Evolutionary conservation across 202 grass and related monocot species (phyloP), one percentile per base, ranked within the genome.

Genomic region (Saccharum hybrid): DNA sequence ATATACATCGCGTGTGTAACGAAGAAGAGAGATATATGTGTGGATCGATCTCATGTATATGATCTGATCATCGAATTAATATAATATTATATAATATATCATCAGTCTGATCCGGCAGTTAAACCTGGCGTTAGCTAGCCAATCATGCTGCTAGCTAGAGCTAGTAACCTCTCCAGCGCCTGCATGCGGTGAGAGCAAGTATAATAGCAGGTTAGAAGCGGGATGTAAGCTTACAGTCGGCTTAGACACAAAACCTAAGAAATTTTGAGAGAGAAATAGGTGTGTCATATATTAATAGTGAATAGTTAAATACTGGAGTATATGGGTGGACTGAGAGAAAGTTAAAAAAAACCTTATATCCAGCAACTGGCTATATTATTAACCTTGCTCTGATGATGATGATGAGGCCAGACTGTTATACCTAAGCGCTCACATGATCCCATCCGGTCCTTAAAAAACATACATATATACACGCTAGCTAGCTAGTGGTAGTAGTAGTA

Each of bases 341-440:
- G 28, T 28, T 28, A 28, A 28, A 28, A 28, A n/a, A 28, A 28
- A 28, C 28, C 28, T 28, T 28, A 28, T 28, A 28, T 28, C 28
- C 1, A 28, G 28, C 28, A 28, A 28, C 28, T 28, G 28, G 28
- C 28, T 28, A 28, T 28, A 28, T 28, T 28, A 28, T 28, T 28
- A 28, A 28, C 28, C 28, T 28, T 28, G 28, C 1, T 28, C 28
- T 28, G 34, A 36, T 36, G 52, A 67, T n/a, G n/a, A n/a, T 37
- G 41, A 78, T 26, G 33, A 56, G 21, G 14, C 60, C 76, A 80
- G 76, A 66, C 60, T 67, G 84, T 86, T 72, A 23, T 33, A 79
- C 33, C 61, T 15, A 72, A 38, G 14, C 10, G 16, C 46, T n/a
- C 77, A 79, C 56, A 64, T 85, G 83, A 37, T 37, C 66, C 37